Percentiles rank a stretch among this genome's conserved stretches.
phyloP scores from a whole-genome alignment of 805 yeast species.

The Candida ascalaphidarum region DNA sequence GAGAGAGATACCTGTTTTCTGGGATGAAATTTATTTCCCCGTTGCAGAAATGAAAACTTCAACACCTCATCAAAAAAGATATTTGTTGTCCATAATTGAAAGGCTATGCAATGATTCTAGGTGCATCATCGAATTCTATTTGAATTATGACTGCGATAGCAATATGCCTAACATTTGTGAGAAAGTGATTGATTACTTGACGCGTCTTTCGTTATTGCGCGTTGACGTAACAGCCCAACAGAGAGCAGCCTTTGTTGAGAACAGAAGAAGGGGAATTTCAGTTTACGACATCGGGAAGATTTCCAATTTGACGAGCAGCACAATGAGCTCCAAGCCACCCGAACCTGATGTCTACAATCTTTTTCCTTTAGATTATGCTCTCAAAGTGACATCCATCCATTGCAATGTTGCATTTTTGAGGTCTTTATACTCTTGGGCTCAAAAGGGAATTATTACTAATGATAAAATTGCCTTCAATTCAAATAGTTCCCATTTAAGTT shows the following conservation, averaged over 20 bases:
- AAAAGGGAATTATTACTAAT: conserved; percentile 35
- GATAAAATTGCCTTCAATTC: not conserved
- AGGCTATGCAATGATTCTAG: conserved; percentile 83
- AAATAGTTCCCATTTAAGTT: no score
- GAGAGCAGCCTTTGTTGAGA: conserved; percentile 37
- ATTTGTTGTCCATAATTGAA: conserved; percentile 71
- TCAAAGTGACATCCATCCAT: conserved; percentile 73
- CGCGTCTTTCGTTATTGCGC: conserved; percentile 60
- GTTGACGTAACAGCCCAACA: conserved; percentile 69
- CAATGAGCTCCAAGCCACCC: conserved; percentile 47
- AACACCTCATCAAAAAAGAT: conserved; percentile 87
- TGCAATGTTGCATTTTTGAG: conserved; percentile 76
- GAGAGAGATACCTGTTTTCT: conserved; percentile 87
- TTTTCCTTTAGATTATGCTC: conserved; percentile 74
- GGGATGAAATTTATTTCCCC: conserved; percentile 90
- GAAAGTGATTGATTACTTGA: conserved; percentile 67
- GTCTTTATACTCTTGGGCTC: conserved; percentile 83
- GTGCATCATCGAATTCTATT: conserved; percentile 82
- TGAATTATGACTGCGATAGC: conserved; percentile 91
- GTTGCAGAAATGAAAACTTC: conserved; percentile 88
- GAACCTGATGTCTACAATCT: conserved; percentile 43
- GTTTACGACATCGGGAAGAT: conserved; percentile 68
- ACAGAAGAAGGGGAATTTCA: conserved; percentile 46
- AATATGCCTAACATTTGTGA: conserved; percentile 81
- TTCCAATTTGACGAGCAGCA: conserved; percentile 68